These are phyloP conservation scores for Termitomyces sp. DNA, from an alignment of 768 basidiomycete species.

Conservation along the genomic window DNA sequence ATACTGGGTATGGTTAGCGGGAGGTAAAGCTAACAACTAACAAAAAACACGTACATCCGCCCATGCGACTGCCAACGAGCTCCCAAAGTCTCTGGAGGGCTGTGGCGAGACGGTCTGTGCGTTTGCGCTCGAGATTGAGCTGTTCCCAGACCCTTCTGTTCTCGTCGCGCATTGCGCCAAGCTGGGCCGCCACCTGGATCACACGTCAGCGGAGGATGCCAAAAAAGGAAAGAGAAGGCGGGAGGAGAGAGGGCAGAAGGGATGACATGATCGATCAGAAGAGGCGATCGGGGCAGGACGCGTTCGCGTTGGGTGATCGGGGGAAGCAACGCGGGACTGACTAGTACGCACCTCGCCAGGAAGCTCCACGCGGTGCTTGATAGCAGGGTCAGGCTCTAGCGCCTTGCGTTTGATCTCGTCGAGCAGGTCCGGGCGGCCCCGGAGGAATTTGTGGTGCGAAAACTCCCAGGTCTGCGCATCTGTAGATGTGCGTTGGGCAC, in stretches of 20 bases:
- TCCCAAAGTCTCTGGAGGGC: conserved; percentile 65
- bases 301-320: conserved; percentile 1
- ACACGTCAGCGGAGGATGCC: conserved; percentile 2
- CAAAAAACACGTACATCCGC: conserved; percentile 38
- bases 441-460: conserved; percentile 82
- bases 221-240: conserved; percentile 8
- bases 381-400: conserved; percentile 71
- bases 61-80: conserved; percentile 52
- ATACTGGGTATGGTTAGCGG: conserved; percentile 26
- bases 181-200: conserved; percentile 53
- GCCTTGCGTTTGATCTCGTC: conserved; percentile 88
- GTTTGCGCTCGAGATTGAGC: conserved; percentile 52
- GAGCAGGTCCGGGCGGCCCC: conserved; percentile 74
- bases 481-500: conserved; percentile 76
- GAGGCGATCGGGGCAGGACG: neutral
- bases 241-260: too few species aligned
- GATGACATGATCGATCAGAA: neutral
- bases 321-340: neutral
- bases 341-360: conserved; percentile 65
- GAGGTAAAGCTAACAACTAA: neutral
- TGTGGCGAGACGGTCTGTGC: conserved; percentile 57
- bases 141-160: conserved; percentile 60
- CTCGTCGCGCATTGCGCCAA: conserved; percentile 70
- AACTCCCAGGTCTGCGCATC: conserved; percentile 89
- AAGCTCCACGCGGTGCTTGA: conserved; percentile 72